Evolutionary conservation across 2,329 filamentous ascomycete species (phyloP), one percentile per base, ranked within the genome.

Genomic region (Ophiobolus disseminans): DNA sequence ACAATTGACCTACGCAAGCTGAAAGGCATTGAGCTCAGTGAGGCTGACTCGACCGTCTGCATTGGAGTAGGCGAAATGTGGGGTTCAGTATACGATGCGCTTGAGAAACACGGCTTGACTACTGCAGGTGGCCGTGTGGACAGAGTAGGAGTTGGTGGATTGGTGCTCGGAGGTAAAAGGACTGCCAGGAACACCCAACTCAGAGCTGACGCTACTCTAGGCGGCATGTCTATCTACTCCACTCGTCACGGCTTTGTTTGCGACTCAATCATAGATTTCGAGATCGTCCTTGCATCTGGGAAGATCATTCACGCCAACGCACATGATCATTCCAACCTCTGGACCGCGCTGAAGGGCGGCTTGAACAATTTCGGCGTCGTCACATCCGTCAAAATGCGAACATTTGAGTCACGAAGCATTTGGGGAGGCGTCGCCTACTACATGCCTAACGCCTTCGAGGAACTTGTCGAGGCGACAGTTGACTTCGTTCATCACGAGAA

Each of bases 271-370:
- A 16, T 34, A 8, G 23, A 52, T 17, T 59, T 68, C 40, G 75
- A 81, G 46, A 70, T 78, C 25, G 73, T 77, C 14, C 66, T 79
- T 20, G 73, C 75, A 10, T 74, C 75, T 50, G 75, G 73, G 6
- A 70, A 65, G 7, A 65, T 76, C 41, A 65, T 76, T n/a, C 68
- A 75, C 40, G 75, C 75, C 11, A 74, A 67, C 38, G 59, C 49
- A 9, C 60, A 58, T 16, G 57, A 68, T 23, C 73, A 76, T 38
- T 38, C 37, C 2, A 74, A 76, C 30, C 70, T 78, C 25, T 77
- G 72, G 42, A 53, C 51, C 11, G 67, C 72, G 14, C 59, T 77
- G 19, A 74, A 72, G 47, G 75, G 73, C 35, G 73, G 73, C 19
- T 21, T 34, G 23, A 51, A 57, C 35, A 51, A 54, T 35, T 48